Base-by-base conservation (phyloP, 768 basidiomycete genomes). In the Arthromyces matolae region DNA sequence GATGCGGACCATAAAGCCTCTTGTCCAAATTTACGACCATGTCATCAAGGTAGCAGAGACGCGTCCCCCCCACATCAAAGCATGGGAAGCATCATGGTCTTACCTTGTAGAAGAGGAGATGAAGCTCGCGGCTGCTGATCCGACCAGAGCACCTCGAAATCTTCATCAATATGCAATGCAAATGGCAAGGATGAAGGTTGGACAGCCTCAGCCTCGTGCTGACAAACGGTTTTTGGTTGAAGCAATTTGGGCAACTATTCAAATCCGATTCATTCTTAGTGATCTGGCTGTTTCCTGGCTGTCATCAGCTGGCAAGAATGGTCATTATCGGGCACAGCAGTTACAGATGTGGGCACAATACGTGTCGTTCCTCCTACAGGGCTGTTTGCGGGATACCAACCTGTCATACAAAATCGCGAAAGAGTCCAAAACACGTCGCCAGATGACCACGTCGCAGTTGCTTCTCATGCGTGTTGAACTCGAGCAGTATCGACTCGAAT, bases 211-310 rank as follows among this genome's bases (percentile, higher is more conserved):
- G 35, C 84, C 81, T 6, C 72, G 71, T 6, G 81, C 80, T 0
- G 83, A 85, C 60, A 70, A 70, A 34, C 71, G 81, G 29, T 83
- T 80, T 63, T 53, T 73, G 10, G 78, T 84, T 7, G 84, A 86
- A 58, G 82, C 81, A 0, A 70, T 82, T 43, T 79, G 77, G 74
- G 53, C 64, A 9, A 76, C 77, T 5, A 59, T 87, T 31, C 63
- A 78, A 22, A 64, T 83, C 22, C 77, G 84, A 3, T 69, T 83
- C 49, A 57, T 65, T 8, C 61, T 88, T 22, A 70, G 63, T n/a
- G 62, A 75, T 31, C 53, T 84, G 47, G 74, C 71, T 2, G 59
- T 49, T 20, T 44, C 56, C 0, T 77, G 77, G 70, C 57, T 79
- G 27, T 64, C 72, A 0, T 62, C 61, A 37, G 53, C 29, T 31